A percentile compares a stretch with the other conserved stretches of the same genome.
Conservation (phyloP, 495 filamentous ascomycete species). For the Podospora pseudocomata region DNA sequence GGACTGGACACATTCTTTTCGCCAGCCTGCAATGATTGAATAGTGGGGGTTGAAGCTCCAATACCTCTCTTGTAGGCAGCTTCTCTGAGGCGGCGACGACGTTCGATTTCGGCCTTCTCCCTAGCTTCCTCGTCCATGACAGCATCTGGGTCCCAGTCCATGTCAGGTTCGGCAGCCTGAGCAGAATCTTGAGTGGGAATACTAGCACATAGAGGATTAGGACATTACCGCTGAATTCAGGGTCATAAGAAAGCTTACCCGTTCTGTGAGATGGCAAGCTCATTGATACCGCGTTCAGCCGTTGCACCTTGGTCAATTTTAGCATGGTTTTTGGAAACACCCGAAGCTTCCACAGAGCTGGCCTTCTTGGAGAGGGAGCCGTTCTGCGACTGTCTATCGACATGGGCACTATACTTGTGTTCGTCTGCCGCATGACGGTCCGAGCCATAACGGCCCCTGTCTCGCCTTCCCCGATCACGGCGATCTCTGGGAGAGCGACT, state of each 20-base stretch:
- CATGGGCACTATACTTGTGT: conserved; percentile 43
- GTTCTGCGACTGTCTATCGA: conserved; percentile 39
- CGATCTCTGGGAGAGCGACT: conserved; percentile 61
- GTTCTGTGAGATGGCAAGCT: conserved; percentile 26
- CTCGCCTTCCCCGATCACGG: conserved; percentile 41
- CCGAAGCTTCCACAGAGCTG: conserved; percentile 32
- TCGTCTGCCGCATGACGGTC: conserved; percentile 20
- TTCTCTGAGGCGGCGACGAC: conserved; percentile 81
- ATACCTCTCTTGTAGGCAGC: conserved; percentile 79
- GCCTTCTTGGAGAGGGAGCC: conserved; percentile 31
- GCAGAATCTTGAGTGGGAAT: conserved; percentile 10
- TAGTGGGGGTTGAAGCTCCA: conserved; percentile 66
- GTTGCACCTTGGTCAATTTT: conserved; percentile 60
- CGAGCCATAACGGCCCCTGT: conserved; percentile 26
- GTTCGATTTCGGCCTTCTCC: conserved; percentile 65
- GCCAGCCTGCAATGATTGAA: conserved; percentile 69
- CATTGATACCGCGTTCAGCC: conserved; percentile 48
- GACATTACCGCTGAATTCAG: conserved; percentile 13
- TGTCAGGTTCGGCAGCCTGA: conserved; percentile 29
- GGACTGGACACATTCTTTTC: conserved; percentile 56
- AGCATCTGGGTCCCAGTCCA: conserved; percentile 47
- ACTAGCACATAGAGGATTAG: conserved; percentile 9
- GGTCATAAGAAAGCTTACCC: conserved; percentile 14
- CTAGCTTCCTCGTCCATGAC: conserved; percentile 62
- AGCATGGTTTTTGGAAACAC: conserved; percentile 57